phyloP scores from a whole-genome alignment of 345 rosid genomes.

The Eucalyptus marginata region DNA sequence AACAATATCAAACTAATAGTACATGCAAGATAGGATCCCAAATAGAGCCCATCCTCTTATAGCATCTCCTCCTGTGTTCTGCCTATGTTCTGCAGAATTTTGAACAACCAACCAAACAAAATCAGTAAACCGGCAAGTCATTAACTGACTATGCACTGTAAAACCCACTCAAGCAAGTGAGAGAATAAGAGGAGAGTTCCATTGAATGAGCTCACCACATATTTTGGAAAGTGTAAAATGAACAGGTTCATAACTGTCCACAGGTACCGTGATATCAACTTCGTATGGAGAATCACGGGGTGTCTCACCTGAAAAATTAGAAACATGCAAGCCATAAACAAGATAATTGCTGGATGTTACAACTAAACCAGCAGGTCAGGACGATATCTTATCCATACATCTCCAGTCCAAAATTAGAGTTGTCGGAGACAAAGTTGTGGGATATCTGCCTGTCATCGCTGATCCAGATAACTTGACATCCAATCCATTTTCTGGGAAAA shows the following conservation, averaged over 20 bases:
- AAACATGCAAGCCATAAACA: neutral
- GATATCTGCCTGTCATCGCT: conserved; percentile 48
- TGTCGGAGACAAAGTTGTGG: conserved; percentile 85
- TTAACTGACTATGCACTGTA: neutral
- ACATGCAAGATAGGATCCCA: conserved; percentile 90
- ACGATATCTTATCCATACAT: conserved; percentile 30
- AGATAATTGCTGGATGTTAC: neutral
- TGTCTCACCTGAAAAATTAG: conserved; percentile 45
- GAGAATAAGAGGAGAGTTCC: neutral
- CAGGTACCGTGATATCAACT: conserved; percentile 65
- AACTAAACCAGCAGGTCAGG: neutral
- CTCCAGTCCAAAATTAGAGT: conserved; percentile 69
- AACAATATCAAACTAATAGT: neutral
- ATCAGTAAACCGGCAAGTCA: neutral
- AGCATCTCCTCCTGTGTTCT: conserved; percentile 45
- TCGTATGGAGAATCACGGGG: conserved; percentile 49
- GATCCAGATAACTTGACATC: conserved; percentile 55
- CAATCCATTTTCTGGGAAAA: conserved; percentile 69
- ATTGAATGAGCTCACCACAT: conserved; percentile 50
- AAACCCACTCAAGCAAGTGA: neutral
- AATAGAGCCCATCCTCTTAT: conserved; percentile 84
- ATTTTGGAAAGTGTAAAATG: conserved; percentile 74
- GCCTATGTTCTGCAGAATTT: conserved; percentile 43
- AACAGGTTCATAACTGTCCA: conserved; percentile 70
- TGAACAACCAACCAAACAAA: neutral